Percentiles rank a stretch among this genome's conserved stretches.
Evolutionary conservation across 176 grass and related monocot genomes (phyloP).

Genomic region (Rhynchospora pubera): DNA sequence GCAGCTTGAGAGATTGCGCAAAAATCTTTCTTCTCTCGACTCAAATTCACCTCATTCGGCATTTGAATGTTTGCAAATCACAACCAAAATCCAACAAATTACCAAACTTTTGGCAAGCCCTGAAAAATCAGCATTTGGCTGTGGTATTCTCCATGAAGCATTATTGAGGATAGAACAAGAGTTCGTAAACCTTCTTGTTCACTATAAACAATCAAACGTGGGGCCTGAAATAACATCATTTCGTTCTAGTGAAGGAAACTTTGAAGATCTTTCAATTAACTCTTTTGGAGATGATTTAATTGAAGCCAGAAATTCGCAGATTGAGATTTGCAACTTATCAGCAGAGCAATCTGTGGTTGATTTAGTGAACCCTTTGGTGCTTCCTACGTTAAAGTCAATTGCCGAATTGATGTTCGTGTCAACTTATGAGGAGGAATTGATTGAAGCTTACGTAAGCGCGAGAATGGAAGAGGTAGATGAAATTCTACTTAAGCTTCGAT

Average conservation of each 20-base stretch:
- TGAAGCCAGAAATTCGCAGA: constrained; percentile 37
- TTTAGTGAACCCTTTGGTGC: constrained; percentile 64
- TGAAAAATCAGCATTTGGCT: constrained; percentile 40
- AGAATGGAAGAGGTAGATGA: constrained; percentile 62
- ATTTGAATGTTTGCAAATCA: constrained; percentile 59
- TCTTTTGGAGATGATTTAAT: constrained; percentile 76
- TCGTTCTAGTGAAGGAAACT: constrained; percentile 51
- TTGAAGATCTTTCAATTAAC: constrained; percentile 58
- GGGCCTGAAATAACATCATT: constrained; percentile 52
- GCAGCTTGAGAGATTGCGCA: constrained; percentile 33
- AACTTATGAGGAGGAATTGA: constrained; percentile 73
- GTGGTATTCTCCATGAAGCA: constrained; percentile 57
- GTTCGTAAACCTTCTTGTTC: constrained; percentile 62
- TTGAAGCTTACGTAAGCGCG: constrained; percentile 54
- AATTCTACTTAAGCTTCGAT: constrained; percentile 43
- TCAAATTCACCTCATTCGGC: constrained; percentile 49
- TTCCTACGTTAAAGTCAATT: constrained; percentile 61
- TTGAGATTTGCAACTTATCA: constrained; percentile 19
- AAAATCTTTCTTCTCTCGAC: constrained; percentile 50
- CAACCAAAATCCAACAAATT: constrained; percentile 52
- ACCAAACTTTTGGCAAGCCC: constrained; percentile 41
- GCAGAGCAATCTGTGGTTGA: constrained; percentile 47
- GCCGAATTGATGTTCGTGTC: constrained; percentile 71
- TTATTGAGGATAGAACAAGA: constrained; percentile 85
- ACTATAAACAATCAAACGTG: constrained; percentile 45